Evolutionary conservation across 192 early-diverging fungal genomes (phyloP).

Genomic region (Entophlyctis luteolus): DNA sequence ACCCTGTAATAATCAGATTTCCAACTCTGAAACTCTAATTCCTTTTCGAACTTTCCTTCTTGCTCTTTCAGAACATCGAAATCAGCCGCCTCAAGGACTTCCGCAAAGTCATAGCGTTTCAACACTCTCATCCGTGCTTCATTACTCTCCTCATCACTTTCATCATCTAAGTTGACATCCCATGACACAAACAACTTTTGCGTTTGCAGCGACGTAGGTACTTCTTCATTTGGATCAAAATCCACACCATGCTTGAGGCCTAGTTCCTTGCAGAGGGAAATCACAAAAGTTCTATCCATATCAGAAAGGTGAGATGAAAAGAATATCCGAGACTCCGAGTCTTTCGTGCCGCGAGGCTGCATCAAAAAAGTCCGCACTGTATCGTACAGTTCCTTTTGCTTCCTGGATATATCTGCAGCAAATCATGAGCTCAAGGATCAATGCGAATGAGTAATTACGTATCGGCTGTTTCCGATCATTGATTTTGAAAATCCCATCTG

Average conservation of each 20-base stretch:
- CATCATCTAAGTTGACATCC: conserved; percentile 54
- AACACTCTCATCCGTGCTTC: conserved; percentile 46
- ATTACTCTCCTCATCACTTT: conserved; percentile 56
- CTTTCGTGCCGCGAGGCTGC: conserved; percentile 9
- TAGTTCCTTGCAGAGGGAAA: conserved; percentile 46
- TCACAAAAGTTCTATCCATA: conserved; percentile 62
- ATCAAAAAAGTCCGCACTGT: conserved; percentile 48
- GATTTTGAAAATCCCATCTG: neutral
- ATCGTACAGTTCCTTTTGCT: conserved; percentile 33
- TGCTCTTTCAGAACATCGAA: conserved; percentile 23
- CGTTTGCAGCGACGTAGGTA: conserved; percentile 33
- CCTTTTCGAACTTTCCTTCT: conserved; percentile 35
- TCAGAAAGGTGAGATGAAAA: conserved; percentile 56
- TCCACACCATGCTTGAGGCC: conserved; percentile 41
- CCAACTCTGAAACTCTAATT: conserved; percentile 56
- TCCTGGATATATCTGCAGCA: conserved; percentile 17
- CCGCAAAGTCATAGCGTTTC: conserved; percentile 49
- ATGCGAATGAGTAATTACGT: neutral
- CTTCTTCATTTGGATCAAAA: conserved; percentile 35
- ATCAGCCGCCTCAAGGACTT: conserved; percentile 61
- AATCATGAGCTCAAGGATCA: neutral
- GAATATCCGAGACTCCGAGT: neutral
- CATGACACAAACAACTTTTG: conserved; percentile 41
- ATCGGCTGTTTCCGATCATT: neutral
- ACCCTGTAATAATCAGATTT: conserved; percentile 49